Conservation (phyloP, 225 moss, liverwort and hornwort species). For the Rhytidiadelphus loreus region DNA sequence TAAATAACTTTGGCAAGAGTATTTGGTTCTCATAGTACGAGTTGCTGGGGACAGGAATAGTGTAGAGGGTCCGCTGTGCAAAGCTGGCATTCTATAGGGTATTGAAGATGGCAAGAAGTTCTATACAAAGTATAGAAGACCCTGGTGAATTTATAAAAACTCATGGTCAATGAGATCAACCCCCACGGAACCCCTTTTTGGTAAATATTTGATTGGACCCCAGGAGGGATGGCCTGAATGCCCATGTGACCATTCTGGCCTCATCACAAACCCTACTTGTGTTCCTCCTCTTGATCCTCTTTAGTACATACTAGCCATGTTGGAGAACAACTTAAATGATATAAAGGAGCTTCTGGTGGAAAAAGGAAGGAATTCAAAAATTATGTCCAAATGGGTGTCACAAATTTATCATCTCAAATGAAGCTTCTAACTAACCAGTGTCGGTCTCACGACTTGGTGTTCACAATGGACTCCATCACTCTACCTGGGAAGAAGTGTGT, state of each 20-base stretch:
- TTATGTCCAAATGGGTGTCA: neutral
- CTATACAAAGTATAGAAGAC: neutral
- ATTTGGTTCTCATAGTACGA: neutral
- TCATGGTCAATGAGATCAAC: neutral
- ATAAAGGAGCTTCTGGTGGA: neutral
- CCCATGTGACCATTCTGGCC: neutral
- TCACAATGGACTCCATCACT: neutral
- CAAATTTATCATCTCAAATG: neutral
- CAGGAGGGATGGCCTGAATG: neutral
- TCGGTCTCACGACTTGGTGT: neutral
- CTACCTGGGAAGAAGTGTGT: conserved; percentile 96
- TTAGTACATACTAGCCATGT: neutral
- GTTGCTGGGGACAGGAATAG: neutral
- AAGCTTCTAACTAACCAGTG: neutral
- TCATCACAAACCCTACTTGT: neutral
- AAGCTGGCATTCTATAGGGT: neutral
- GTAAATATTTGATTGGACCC: neutral
- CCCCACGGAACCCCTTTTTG: neutral
- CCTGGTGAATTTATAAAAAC: neutral
- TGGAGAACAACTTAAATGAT: neutral
- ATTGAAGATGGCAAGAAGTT: neutral
- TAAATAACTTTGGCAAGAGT: neutral
- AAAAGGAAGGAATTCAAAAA: neutral
- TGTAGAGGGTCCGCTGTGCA: neutral
- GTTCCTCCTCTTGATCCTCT: neutral